Evolutionary conservation across 2,329 filamentous ascomycete species (phyloP), one percentile per base, ranked within the genome.

Genomic region (Proliferodiscus dingleyae): DNA sequence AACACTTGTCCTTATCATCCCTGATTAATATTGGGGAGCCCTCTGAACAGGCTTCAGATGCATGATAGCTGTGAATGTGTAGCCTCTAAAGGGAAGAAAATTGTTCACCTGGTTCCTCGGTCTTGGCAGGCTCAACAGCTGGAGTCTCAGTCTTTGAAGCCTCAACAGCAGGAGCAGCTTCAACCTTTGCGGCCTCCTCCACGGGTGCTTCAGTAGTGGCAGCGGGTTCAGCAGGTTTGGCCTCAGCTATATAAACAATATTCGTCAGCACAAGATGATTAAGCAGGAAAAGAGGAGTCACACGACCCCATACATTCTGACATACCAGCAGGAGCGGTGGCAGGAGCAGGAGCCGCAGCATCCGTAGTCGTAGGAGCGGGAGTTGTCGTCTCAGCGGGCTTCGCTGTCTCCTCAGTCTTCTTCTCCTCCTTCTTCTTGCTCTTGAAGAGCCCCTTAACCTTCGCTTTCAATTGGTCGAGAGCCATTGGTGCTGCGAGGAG

Each of bases 401-500:
- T 53, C 19, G 45, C 40, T 2, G 52, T 10, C 18, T 37, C 34
- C 19, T 22, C 43, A 11, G 56, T 49, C 41, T 56, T 56, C 22
- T 52, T 52, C 34, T 57, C 55, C 9, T 46, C 38, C 54, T 61
- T 55, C 50, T 61, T 58, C 28, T 36, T 46, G 38, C 54, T 56
- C 49, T 62, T 61, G 41, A 63, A 49, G 21, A 62, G 23, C 37
- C 48, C 33, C 61, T 64, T 64, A 49, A 61, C 32, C 49, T 57
- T 62, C 37, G 54, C 52, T 58, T 61, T 64, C 43, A 64, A 38
- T 36, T 54, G 47, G 13, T 47, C 40, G 24, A 64, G 24, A 21
- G 58, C 55, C 36, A 61, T 63, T 46, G 61, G 60, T 51, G 61
- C 61, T 64, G 37, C 24, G 30, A 28, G 40, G 34, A 37, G 24